Base-by-base conservation (phyloP, 2,329 filamentous ascomycete genomes). In the Fusarium musae region DNA sequence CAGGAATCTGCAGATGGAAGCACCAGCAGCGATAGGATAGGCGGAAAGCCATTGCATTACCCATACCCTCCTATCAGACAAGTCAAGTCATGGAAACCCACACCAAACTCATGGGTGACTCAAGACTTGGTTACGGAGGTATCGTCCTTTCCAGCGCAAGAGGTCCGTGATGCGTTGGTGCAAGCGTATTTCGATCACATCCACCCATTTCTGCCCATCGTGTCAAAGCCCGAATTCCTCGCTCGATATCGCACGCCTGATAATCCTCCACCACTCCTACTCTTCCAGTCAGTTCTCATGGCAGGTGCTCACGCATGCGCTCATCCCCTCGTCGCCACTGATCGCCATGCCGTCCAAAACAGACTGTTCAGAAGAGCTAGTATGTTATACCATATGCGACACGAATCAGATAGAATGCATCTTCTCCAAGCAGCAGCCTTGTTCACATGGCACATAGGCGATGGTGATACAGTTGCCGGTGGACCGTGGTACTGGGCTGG, bases 401-500 rank as follows among this genome's bases (percentile, higher is more conserved):
- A 78, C 23, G 76, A 78, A 23, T 71, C 73, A 1, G 74, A 78
- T 5, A 59, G 76, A 2, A 77, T 75, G 36, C 76, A 78, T 37
- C 76, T 78, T 3, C 57, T 78, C 1, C 76, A 78, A 36, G 76
- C 76, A 3, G 76, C 76, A 1, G 63, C 66, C 2, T 11, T 78
- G 0, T 78, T 78, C 10, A 78, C 76, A 1, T 78, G 76, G 76
- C 74, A 78, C 3, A 76, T 78, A 0, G 76, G 76, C 0, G 76
- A 78, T 6, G 76, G 76, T 0, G 76, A 78, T 32, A 78, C 76
- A 3, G 69, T 78, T 0, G 70, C 76, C 0, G 75, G 76, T 0
- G 76, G 76, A 0, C 76, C 76, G 1, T 78, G 76, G 76, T 78
- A 78, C 9, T 78, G 76, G 76, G 62, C 76, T 3, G 76, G 76